Base-by-base conservation (phyloP, 257 asterid genomes). In the Solanum phureja region DNA sequence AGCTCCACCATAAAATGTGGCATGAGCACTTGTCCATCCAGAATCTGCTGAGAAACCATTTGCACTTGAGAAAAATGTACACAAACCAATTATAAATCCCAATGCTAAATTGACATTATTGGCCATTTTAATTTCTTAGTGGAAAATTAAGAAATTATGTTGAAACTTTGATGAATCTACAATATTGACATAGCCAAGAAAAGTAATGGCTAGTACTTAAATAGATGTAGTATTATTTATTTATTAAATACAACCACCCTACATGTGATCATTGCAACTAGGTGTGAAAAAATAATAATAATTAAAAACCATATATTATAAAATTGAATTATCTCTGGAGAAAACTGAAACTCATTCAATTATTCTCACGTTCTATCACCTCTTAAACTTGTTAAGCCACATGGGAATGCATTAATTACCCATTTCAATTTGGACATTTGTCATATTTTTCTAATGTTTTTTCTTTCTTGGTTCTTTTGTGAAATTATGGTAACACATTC, bases 1-100 rank as follows among this genome's bases (percentile, higher is more conserved):
- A 38, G 79, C 77, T 35, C 87, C 87, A 37, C 87, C 87, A 66
- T 85, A 85, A 71, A 85, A 85, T 40, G 87, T 85, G 3, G 87
- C 87, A 66, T 85, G 87, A 66, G 87, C 87, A 66, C 60, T 85
- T 64, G 35, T 29, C 87, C 87, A 85, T 44, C 81, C 87, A 66
- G 87, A 85, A 66, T 77, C 38, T 42, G 87, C 81, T 37, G 87
- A 14, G 60, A 64, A 85, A 66, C 49, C 81, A 85, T 66, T 85
- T 40, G 29, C 81, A 85, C 62, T 66, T 10, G 1, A 3, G 42
- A 85, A 85, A 85, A 85, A 24, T 33, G 40, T 62, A 49, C 58
- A 44, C 60, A 84, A 60, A 34, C 76, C 37, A 35, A 34, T 12
- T 27, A 85, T 85, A 49, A 14, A 85, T 40, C 29, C 87, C 19